These are phyloP conservation scores for Melastoma candidum DNA, from an alignment of 441 rosid species.

Conservation along the genomic window DNA sequence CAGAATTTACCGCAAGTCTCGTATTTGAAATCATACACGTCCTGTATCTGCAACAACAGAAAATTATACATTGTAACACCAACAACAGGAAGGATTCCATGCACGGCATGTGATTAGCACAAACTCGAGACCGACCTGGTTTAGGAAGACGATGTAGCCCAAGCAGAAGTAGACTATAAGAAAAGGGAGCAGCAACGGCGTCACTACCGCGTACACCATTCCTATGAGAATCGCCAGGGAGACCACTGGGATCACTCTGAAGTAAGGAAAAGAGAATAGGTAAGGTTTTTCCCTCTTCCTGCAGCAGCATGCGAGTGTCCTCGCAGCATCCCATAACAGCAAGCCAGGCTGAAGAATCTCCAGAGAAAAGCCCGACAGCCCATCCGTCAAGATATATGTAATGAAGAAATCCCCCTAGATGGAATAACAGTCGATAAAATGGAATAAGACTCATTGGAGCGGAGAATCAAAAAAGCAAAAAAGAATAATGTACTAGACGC, in stretches of 20 bases:
- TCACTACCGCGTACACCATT: constrained; percentile 68
- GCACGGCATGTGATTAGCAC: background rate
- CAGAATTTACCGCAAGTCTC: constrained; percentile 77
- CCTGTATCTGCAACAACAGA: constrained; percentile 46
- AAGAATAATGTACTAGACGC: constrained; percentile 7
- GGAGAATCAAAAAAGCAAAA: constrained; percentile 1
- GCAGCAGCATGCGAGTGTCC: constrained; percentile 33
- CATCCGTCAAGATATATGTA: constrained; percentile 79
- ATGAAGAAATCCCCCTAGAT: constrained; percentile 77
- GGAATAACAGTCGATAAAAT: background rate
- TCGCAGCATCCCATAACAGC: constrained; percentile 45
- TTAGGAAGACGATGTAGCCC: constrained; percentile 69
- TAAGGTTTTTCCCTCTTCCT: constrained; percentile 51
- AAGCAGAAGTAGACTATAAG: constrained; percentile 69
- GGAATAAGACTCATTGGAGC: background rate
- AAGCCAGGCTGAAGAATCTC: constrained; percentile 76
- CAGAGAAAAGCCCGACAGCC: constrained; percentile 74
- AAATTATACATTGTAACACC: background rate
- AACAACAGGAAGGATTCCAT: background rate
- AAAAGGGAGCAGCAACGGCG: constrained; percentile 75
- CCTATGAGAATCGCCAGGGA: constrained; percentile 68
- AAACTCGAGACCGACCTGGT: constrained; percentile 41
- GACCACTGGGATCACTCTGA: constrained; percentile 63
- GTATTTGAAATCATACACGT: constrained; percentile 58
- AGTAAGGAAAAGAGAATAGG: constrained; percentile 67